A percentile compares a stretch with the other conserved stretches of the same genome.
Conservation (phyloP, 805 yeast species). For the Starmera pachycereana region DNA sequence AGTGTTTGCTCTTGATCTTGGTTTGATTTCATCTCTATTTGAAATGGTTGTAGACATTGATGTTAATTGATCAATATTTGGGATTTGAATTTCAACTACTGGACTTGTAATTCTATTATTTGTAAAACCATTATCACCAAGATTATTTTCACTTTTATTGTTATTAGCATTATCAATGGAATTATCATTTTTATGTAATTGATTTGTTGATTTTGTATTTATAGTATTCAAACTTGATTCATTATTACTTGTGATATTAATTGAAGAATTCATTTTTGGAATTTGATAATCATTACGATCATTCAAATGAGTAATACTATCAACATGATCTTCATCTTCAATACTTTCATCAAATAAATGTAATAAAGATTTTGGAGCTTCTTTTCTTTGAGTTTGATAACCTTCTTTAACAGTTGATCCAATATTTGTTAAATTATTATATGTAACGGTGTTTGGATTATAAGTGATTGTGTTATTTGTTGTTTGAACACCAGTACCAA, state of each 20-base stretch:
- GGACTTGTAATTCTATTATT: constrained; percentile 42
- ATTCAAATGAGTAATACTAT: no score
- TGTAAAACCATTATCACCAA: background rate
- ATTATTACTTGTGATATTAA: constrained; percentile 4
- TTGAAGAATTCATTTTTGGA: constrained; percentile 13
- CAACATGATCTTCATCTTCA: constrained; percentile 15
- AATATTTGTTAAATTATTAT: constrained; percentile 10
- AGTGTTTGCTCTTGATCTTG: constrained; percentile 22
- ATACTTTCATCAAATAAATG: constrained; percentile 54
- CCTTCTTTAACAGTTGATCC: constrained; percentile 17
- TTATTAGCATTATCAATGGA: background rate
- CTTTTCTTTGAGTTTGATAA: constrained; percentile 25
- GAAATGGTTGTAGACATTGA: constrained; percentile 13
- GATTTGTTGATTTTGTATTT: no score
- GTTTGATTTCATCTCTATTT: constrained; percentile 4
- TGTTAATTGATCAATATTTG: constrained; percentile 41
- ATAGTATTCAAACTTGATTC: constrained; percentile 5
- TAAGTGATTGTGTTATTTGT: constrained; percentile 17
- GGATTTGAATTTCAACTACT: constrained; percentile 56
- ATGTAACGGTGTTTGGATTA: constrained; percentile 22
- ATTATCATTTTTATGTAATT: no score
- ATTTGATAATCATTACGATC: constrained; percentile 4
- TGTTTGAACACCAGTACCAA: constrained; percentile 6
- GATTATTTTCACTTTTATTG: no score
- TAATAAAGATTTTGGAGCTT: constrained; percentile 64